Evolutionary conservation across 2,329 filamentous ascomycete genomes (phyloP), one percentile per base, ranked within the genome.

Genomic region (Microsporum ferrugineum): DNA sequence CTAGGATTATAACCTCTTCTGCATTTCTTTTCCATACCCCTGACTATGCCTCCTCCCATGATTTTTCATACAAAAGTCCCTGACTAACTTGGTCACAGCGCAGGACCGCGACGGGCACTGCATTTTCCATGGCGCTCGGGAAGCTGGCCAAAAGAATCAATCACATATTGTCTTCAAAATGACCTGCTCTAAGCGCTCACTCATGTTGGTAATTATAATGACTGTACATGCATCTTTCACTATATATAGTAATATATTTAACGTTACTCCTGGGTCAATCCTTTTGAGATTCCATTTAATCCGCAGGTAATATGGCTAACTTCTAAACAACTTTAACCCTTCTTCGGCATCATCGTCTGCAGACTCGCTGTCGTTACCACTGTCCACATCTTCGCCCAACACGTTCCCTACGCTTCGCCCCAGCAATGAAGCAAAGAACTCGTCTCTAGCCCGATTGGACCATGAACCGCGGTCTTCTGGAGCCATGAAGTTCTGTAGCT

Each of bases 401-500:
- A 80, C 77, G 70, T 87, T 80, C 71, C 84, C 86, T 68, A 87
- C 85, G 56, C 71, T 72, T 61, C 68, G 71, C 0, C 88, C 88
- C 65, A 92, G 83, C 65, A 91, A 73, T 31, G 86, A 87, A 12
- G 85, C 85, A 71, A 91, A 91, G 72, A 92, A 84, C 61, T 79
- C 77, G 41, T 94, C 89, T 62, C 90, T 84, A 60, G 91, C 90
- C 63, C 84, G 82, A 66, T 87, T 84, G 64, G 89, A 88, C 94
- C 94, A 99, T 14, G 73, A 75, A 2, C 87, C 81, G 59, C 89
- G 80, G 71, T 95, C 88, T 72, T 96, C 90, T 0, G 91, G 86
- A 8, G 91, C 91, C 91, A 96, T 96, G 71, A 97, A 97, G 73
- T 96, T 96, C 77, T 96, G 89, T 70, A 99, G 75, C 78, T 97